Evolutionary conservation across 225 moss, liverwort and hornwort species (phyloP).

Genomic region (Climacium dendroides): DNA sequence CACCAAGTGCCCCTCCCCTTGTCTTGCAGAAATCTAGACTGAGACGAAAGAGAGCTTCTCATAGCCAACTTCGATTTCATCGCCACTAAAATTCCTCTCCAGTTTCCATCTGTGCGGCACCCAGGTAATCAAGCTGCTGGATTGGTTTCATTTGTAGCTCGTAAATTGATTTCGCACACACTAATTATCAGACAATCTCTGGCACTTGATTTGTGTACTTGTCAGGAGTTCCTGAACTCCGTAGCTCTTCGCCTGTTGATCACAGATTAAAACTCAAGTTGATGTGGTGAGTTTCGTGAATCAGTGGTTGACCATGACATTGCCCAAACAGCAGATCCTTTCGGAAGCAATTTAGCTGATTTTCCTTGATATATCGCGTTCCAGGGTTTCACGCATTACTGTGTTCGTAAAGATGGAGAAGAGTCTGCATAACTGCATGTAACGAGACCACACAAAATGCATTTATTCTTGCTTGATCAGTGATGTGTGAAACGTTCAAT

Average conservation of each 20-base stretch:
- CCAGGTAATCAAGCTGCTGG: not conserved
- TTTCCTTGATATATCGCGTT: not conserved
- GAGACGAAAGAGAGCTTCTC: not conserved
- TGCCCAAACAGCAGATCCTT: not conserved
- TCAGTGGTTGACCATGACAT: not conserved
- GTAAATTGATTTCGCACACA: not conserved
- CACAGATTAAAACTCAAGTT: not conserved
- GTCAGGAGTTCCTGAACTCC: not conserved
- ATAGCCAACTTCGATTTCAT: not conserved
- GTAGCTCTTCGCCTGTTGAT: too few species aligned
- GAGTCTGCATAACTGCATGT: not conserved
- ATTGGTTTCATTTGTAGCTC: not conserved
- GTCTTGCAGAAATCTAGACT: not conserved
- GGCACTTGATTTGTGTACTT: not conserved
- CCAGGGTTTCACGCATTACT: not conserved
- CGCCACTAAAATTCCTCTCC: not conserved
- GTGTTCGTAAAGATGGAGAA: not conserved
- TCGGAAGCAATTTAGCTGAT: not conserved
- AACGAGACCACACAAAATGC: not conserved
- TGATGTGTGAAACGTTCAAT: not conserved
- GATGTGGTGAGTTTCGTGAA: not conserved
- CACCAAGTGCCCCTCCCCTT: not conserved
- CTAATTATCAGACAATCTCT: not conserved
- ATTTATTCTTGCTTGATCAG: not conserved
- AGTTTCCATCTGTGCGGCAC: not conserved